These are phyloP conservation scores for Prunus dulcis DNA, from an alignment of 306 rosid genomes.

Conservation along the genomic window DNA sequence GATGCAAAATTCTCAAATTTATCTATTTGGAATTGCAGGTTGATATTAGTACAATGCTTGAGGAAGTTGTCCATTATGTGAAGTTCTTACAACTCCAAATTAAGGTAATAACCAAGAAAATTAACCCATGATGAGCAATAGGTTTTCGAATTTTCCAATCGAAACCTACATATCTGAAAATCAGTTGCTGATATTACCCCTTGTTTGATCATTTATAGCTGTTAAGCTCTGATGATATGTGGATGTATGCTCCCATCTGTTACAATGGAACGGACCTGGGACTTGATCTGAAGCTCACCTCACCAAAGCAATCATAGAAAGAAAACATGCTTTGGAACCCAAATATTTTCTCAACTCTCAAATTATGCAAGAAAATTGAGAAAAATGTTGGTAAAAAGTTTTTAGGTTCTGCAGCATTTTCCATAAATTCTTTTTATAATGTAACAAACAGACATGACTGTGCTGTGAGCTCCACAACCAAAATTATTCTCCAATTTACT, in stretches of 20 bases:
- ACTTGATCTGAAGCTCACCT: constrained; percentile 48
- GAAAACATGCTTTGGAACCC: not conserved
- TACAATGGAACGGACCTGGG: constrained; percentile 88
- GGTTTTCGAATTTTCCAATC: not conserved
- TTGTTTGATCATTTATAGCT: constrained; percentile 46
- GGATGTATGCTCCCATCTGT: constrained; percentile 97
- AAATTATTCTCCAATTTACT: not conserved
- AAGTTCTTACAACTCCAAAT: constrained; percentile 87
- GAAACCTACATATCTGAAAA: not conserved
- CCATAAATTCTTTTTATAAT: no score
- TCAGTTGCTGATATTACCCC: not conserved
- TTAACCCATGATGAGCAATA: no score
- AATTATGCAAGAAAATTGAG: not conserved
- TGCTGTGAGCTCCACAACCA: constrained; percentile 1
- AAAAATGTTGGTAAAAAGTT: not conserved
- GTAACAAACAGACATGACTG: not conserved
- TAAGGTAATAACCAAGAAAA: constrained; percentile 48
- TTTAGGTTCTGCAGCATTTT: not conserved
- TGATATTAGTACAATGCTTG: constrained; percentile 98
- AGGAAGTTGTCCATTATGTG: constrained; percentile 92
- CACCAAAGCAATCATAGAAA: constrained; percentile 38
- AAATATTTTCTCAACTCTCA: not conserved
- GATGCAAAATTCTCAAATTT: constrained; percentile 11
- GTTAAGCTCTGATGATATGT: constrained; percentile 77
- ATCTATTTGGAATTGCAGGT: constrained; percentile 48